Base-by-base conservation (phyloP, 306 rosid genomes). In the Lagenaria siceraria region DNA sequence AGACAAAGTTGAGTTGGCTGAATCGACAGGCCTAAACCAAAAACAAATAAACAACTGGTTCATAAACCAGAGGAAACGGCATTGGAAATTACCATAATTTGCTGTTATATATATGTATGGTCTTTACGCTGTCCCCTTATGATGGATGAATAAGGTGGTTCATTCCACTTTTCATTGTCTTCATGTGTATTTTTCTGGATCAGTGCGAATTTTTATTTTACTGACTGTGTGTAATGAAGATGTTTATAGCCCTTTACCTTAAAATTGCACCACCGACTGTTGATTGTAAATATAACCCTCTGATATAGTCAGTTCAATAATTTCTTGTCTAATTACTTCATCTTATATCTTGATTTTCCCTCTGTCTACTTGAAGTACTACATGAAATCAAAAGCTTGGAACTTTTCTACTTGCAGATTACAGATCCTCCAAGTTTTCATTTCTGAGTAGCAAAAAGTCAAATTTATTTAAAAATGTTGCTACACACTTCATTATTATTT, bases 61-160 rank as follows among this genome's bases (percentile, higher is more conserved):
- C 76, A 90, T 90, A 77, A 93, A 90, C 77, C 96, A 90, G 79
- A 90, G 98, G 84, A 92, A 92, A 81, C 92, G 96, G 53, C 97
- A 89, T 76, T 92, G 97, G 97, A 90, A 87, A 78, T 43, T 11
- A 43, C 88, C 91, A 54, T 73, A 89, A 29, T 29, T 29, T 29
- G 33, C 33, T 29, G 33, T 29, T 0, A 90, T 86, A 73, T 85
- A 80, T 78, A 88, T 91, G 86, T 88, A 87, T 43, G 78, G 82
- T 48, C 81, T 89, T 36, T 85, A 82, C n/a, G 1, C 79, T 87
- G 93, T 49, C 83, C 87, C 6, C 56, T 78, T 61, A 0, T 14
- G 54, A 73, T 73, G 65, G 64, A 73, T 29, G 49, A 71, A 74
- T n/a, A 6, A 74, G 66, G 40, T 22, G 74, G 33, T 68, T 21